These are phyloP conservation scores for Solanum ossicruentum DNA, from an alignment of 257 asterid genomes.

Conservation along the genomic window DNA sequence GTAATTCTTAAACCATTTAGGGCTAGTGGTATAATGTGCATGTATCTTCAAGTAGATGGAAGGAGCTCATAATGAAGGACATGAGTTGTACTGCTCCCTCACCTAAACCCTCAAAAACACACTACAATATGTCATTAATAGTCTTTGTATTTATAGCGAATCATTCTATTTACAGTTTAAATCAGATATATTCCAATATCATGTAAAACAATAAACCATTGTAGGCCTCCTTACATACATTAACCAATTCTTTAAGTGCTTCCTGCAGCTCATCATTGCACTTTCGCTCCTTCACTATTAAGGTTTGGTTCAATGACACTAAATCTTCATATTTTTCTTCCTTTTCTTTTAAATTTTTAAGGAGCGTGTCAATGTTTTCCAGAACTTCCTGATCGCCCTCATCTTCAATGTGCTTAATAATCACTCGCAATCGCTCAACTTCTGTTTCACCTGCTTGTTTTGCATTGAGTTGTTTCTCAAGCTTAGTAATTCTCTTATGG, in stretches of 20 bases:
- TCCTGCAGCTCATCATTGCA: conserved; percentile 83
- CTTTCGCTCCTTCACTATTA: conserved; percentile 65
- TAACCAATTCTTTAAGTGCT: conserved; percentile 81
- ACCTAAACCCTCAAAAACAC: neutral
- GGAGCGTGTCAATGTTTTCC: conserved; percentile 37
- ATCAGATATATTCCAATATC: neutral
- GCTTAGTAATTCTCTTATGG: conserved; percentile 43
- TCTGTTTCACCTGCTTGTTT: conserved; percentile 74
- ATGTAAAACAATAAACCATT: neutral
- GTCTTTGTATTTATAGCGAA: neutral
- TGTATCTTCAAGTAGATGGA: neutral
- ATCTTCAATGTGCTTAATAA: conserved; percentile 55
- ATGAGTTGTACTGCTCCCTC: neutral
- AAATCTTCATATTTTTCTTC: conserved; percentile 60
- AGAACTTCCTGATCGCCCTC: conserved; percentile 61
- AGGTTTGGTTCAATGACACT: conserved; percentile 46
- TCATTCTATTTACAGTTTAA: neutral
- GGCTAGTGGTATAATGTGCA: neutral
- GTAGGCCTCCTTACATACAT: conserved; percentile 32
- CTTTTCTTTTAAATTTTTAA: conserved; percentile 59
- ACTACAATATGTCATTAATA: neutral
- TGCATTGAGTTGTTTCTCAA: conserved; percentile 63
- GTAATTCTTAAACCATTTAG: neutral
- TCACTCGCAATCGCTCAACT: conserved; percentile 62
- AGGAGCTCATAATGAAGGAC: neutral